Conservation (phyloP, 495 filamentous ascomycete genomes). For the Trichoderma orchidacearum region DNA sequence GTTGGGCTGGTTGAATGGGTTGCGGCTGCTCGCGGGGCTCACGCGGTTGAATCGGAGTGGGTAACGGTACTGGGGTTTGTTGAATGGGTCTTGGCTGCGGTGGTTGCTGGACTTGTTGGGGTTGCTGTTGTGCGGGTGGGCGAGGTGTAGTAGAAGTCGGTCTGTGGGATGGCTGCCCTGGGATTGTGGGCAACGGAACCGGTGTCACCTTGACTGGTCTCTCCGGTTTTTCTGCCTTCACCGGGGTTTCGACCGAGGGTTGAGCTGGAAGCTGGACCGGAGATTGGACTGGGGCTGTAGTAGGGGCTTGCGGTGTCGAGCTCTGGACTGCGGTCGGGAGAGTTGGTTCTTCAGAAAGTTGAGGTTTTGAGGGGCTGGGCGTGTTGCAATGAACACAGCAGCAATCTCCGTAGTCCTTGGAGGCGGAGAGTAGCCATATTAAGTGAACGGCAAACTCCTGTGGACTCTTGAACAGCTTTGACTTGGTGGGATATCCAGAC, state of each 20-base stretch:
- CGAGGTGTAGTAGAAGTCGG: slow-evolving; percentile 4
- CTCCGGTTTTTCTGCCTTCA: background rate
- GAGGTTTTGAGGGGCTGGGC: background rate
- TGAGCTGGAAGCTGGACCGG: background rate
- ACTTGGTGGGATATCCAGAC: slow-evolving; percentile 4
- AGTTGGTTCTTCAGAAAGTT: background rate
- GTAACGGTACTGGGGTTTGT: background rate
- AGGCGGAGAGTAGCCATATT: slow-evolving; percentile 3
- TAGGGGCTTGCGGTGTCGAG: background rate
- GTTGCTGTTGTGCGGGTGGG: slow-evolving; percentile 25
- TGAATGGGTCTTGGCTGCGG: background rate
- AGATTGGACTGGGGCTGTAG: background rate
- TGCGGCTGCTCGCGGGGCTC: background rate
- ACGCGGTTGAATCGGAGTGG: background rate
- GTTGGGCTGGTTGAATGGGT: background rate
- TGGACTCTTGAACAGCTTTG: slow-evolving; percentile 4
- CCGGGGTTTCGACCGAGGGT: background rate
- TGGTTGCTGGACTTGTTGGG: background rate
- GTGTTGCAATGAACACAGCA: slow-evolving; percentile 3
- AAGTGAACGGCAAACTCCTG: slow-evolving; percentile 4
- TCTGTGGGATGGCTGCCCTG: slow-evolving; percentile 4
- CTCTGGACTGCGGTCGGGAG: background rate
- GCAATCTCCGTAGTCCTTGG: slow-evolving; percentile 5
- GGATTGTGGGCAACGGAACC: background rate
- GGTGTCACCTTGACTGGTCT: background rate